A percentile compares a stretch with the other conserved stretches of the same genome.
phyloP scores from a whole-genome alignment of 371 early-diverging fungal species.

The Antonospora locustae region DNA sequence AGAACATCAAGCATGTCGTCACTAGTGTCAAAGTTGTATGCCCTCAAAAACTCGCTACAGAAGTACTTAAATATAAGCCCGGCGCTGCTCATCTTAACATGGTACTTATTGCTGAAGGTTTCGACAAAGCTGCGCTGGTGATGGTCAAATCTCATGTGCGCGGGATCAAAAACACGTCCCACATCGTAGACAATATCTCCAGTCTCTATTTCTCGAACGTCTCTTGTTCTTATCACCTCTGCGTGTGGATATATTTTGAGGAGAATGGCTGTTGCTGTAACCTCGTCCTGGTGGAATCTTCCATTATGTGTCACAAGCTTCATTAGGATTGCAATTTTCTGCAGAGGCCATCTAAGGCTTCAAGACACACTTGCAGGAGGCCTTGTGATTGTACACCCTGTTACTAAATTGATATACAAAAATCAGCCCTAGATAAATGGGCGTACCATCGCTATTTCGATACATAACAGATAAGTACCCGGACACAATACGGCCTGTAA shows the following conservation, averaged over 20 bases:
- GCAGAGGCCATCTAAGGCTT: neutral
- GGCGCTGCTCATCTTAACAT: conserved; percentile 44
- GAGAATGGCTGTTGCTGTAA: conserved; percentile 45
- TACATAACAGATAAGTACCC: conserved; percentile 87
- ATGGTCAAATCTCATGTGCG: conserved; percentile 44
- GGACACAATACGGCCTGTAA: conserved; percentile 58
- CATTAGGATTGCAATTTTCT: conserved; percentile 3
- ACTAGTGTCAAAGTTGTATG: neutral
- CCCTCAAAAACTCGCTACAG: conserved; percentile 27
- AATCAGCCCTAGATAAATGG: conserved; percentile 43
- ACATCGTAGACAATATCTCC: conserved; percentile 54
- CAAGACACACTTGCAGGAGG: neutral
- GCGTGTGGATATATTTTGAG: conserved; percentile 33
- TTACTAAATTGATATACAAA: neutral
- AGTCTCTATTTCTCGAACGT: conserved; percentile 21
- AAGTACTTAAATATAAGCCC: conserved; percentile 53
- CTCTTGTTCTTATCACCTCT: conserved; percentile 45
- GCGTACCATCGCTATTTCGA: conserved; percentile 58
- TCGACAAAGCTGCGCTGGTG: conserved; percentile 46
- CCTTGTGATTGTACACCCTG: neutral
- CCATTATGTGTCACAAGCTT: conserved; percentile 47
- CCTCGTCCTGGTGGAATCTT: conserved; percentile 51
- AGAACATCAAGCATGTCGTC: conserved; percentile 13
- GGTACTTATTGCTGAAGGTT: conserved; percentile 35
- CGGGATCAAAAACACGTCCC: conserved; percentile 39